Evolutionary conservation across 2,329 filamentous ascomycete genomes (phyloP).

Genomic region (Neoscytalidium dimidiatum): DNA sequence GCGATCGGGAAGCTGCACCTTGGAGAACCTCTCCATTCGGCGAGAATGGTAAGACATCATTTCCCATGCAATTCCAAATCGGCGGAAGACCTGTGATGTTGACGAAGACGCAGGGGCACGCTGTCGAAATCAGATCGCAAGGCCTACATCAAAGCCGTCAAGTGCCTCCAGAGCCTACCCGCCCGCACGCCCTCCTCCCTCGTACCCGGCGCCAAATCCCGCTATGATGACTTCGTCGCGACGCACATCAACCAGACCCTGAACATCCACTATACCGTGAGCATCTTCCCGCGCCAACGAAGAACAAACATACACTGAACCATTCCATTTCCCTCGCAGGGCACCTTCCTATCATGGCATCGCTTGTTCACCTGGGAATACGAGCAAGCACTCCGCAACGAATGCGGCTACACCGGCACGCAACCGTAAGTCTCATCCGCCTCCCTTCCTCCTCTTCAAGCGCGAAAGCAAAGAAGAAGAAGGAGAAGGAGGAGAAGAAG

Average conservation of each 20-base stretch:
- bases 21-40: neutral
- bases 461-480: no score
- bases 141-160: conserved; percentile 36
- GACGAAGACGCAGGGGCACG: neutral
- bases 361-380: conserved; percentile 45
- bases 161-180: conserved; percentile 34
- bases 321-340: conserved; percentile 22
- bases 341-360: conserved; percentile 42
- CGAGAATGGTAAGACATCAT: neutral
- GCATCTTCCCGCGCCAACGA: neutral
- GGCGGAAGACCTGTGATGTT: neutral
- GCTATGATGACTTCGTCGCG: conserved; percentile 40
- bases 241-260: conserved; percentile 37
- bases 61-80: neutral
- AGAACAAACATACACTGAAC: no score
- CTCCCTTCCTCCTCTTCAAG: neutral
- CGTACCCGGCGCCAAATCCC: conserved; percentile 33
- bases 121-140: conserved; percentile 27
- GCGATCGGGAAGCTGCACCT: neutral
- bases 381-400: conserved; percentile 43
- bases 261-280: conserved; percentile 35
- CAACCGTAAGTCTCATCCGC: conserved; percentile 56
- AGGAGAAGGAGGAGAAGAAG: no score
- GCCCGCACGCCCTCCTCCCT: conserved; percentile 30
- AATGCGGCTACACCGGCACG: conserved; percentile 45